These are phyloP conservation scores for Candida sp. DNA, from an alignment of 1,139 yeast genomes.

Conservation along the genomic window DNA sequence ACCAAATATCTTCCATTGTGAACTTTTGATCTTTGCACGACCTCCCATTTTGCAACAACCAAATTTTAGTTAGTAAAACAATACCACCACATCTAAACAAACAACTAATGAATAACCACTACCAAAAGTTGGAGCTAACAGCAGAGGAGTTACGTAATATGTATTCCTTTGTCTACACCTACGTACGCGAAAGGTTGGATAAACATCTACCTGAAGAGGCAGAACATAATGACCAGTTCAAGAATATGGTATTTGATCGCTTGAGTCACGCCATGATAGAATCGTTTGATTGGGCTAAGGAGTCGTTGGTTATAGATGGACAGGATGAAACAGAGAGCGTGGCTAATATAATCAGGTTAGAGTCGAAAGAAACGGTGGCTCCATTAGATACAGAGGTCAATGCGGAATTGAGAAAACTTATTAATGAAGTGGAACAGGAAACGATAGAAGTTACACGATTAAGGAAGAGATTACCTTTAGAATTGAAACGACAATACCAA, in stretches of 20 bases:
- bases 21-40: background rate
- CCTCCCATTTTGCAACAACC: background rate
- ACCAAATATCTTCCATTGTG: background rate
- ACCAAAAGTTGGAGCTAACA: slow-evolving; percentile 43
- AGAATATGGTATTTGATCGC: slow-evolving; percentile 34
- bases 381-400: slow-evolving; percentile 63
- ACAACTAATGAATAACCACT: slow-evolving; percentile 13
- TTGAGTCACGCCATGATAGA: slow-evolving; percentile 34
- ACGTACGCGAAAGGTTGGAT: slow-evolving; percentile 40
- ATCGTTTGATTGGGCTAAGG: slow-evolving; percentile 50
- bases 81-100: background rate
- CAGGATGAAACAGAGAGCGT: slow-evolving; percentile 15
- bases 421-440: slow-evolving; percentile 55
- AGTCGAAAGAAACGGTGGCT: slow-evolving; percentile 38
- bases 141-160: slow-evolving; percentile 49
- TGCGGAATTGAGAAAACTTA: slow-evolving; percentile 47
- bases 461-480: slow-evolving; percentile 50
- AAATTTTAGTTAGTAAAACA: background rate
- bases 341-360: slow-evolving; percentile 25
- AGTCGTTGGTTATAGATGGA: slow-evolving; percentile 52
- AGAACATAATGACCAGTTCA: slow-evolving; percentile 38
- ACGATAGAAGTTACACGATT: slow-evolving; percentile 50
- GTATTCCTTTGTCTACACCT: slow-evolving; percentile 38
- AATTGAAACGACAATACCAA: slow-evolving; percentile 24
- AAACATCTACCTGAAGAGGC: slow-evolving; percentile 41